These are phyloP conservation scores for Eucalyptus marginata DNA, from an alignment of 345 rosid species.

Conservation along the genomic window DNA sequence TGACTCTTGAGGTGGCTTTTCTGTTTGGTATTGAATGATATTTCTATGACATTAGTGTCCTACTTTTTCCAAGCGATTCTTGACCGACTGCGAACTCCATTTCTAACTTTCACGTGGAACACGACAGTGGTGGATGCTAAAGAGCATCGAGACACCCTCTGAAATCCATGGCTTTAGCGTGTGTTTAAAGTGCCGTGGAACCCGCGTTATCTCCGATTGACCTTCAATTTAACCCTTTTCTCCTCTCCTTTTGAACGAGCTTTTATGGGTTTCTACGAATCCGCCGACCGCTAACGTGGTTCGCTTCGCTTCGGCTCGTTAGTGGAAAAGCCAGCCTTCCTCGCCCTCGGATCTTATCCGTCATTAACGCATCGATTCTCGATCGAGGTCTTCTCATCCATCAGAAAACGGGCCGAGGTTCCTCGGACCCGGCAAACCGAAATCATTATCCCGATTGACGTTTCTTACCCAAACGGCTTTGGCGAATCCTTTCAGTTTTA, in stretches of 20 bases:
- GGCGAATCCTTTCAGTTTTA: not conserved
- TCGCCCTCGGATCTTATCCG: not conserved
- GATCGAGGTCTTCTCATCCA: not conserved
- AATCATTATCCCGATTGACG: not conserved
- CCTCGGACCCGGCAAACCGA: too few species aligned
- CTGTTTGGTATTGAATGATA: not conserved
- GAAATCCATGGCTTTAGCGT: not conserved
- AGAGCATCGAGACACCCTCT: not conserved
- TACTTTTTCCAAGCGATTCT: not conserved
- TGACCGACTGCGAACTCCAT: not conserved
- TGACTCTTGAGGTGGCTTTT: not conserved
- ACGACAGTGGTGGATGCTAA: not conserved
- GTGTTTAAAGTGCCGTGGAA: not conserved
- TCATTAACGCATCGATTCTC: not conserved
- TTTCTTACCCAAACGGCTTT: not conserved
- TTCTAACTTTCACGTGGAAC: not conserved
- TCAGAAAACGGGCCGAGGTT: not conserved
- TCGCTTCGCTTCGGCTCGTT: not conserved
- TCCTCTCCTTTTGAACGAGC: not conserved
- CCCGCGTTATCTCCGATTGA: not conserved
- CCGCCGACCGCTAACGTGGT: not conserved
- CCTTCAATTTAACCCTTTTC: not conserved
- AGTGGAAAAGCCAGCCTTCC: not conserved
- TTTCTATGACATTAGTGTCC: not conserved
- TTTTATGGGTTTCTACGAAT: not conserved